Evolutionary conservation across 352 stramenopile genomes (phyloP), one percentile per base, ranked within the genome.

Genomic region (Pythium sukuiense): DNA sequence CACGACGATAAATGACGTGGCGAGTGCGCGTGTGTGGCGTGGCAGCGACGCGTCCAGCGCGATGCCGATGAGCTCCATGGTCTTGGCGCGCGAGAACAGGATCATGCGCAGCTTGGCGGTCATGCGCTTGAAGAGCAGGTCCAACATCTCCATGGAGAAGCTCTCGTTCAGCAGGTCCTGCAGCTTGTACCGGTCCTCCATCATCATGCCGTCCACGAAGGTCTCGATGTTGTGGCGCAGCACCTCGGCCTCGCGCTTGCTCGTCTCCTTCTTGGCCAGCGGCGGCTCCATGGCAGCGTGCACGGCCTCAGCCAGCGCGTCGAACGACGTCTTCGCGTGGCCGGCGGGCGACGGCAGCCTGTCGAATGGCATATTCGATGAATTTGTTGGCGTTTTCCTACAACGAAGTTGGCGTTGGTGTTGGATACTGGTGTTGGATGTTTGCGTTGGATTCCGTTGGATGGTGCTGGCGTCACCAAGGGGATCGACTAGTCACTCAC

Each of bases 51-150:
- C 64, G 56, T 94, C 76, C 29, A 94, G 67, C 59, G 85, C 81
- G 52, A 91, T 63, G 52, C 71, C 71, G 53, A 94, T 81, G 52
- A 94, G 74, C 77, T 94, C 85, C 49, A 85, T 72, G 67, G 79
- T 88, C 71, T 89, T 90, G 24, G 85, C 72, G 12, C 81, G 69
- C 18, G 80, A 73, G 64, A 94, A 94, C 18, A 94, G 70, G 55
- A 92, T 89, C 55, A 76, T 69, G 49, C 85, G 85, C 63, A 94
- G 70, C 16, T 85, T 83, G 61, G 67, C 81, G 52, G 85, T 94
- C 85, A 94, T 94, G 63, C 85, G 83, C 72, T 94, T 94, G 65
- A 94, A 90, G 29, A 94, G 80, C 59, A 94, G 66, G 41, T 94
- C 85, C 32, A 94, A 67, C 85, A 94, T 94, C 35, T 94, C 83